Base-by-base conservation (phyloP, 352 stramenopile species). In the Pythium diclinum region DNA sequence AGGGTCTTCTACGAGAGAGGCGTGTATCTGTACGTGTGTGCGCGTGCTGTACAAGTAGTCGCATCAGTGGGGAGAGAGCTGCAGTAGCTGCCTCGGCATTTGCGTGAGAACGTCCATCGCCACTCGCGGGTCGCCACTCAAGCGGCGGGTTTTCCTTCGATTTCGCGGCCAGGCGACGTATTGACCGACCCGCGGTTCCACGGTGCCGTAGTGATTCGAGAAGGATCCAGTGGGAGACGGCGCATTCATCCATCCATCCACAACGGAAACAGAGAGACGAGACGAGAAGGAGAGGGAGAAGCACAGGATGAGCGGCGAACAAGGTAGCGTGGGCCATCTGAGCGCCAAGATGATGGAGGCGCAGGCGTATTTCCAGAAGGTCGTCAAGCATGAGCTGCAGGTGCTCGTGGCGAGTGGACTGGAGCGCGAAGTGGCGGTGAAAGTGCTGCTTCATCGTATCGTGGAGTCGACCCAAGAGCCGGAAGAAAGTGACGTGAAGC, bases 381-480 rank as follows among this genome's bases (percentile, higher is more conserved):
- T 92, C 30, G 86, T 94, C 33, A 92, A 93, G 72, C 72, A 89
- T 44, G 86, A 94, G 69, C 69, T 94, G 25, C 80, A 92, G 62
- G 56, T 81, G 64, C 73, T 94, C 40, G 65, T 94, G 19, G 57
- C 61, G 51, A 57, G 61, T 32, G 79, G 81, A 25, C 74, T 84
- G 10, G 75, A 83, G 59, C 80, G 86, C 19, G 82, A 92, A 30
- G 77, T 88, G 16, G 86, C 86, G 0, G 86, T 94, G 17, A 86
- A 88, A 61, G 75, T 83, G 49, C 66, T 94, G 52, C 69, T 94
- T 47, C 70, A 78, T 21, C 84, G 86, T 34, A 94, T 94, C 60
- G 86, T 94, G 13, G 72, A 81, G 56, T 82, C 73, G 25, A 89
- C 79, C 1, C 69, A 86, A 19, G 72, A 84, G 47, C 86, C 86